These are phyloP conservation scores for Talaromyces sp. DNA, from an alignment of 2,329 filamentous ascomycete genomes.

Conservation along the genomic window DNA sequence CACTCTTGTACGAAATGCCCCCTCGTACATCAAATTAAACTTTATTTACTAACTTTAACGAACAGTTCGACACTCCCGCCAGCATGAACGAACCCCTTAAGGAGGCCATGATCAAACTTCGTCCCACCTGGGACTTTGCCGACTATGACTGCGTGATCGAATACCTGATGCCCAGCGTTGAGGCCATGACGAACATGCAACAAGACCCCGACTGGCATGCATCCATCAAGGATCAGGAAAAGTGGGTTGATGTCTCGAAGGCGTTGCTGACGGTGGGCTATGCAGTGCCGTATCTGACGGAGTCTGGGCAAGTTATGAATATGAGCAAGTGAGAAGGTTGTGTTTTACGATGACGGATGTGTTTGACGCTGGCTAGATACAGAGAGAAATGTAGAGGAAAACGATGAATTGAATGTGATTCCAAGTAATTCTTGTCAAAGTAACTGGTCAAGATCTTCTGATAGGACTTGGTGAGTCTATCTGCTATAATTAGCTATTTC, in stretches of 20 bases:
- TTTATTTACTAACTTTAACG: neutral
- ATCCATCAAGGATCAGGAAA: constrained; percentile 28
- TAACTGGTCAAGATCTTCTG: no score
- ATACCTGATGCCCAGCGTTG: constrained; percentile 24
- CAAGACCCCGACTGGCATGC: constrained; percentile 27
- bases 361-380: no score
- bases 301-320: constrained; percentile 26
- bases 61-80: constrained; percentile 10
- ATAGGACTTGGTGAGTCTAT: no score
- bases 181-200: constrained; percentile 24
- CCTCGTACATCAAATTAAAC: neutral
- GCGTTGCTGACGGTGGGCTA: constrained; percentile 28
- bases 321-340: constrained; percentile 9
- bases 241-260: constrained; percentile 29
- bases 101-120: constrained; percentile 17
- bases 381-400: no score
- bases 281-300: constrained; percentile 26
- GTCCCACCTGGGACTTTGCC: constrained; percentile 20
- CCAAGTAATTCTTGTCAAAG: no score
- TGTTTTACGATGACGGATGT: no score
- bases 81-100: constrained; percentile 7
- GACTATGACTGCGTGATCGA: constrained; percentile 32
- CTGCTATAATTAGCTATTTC: neutral
- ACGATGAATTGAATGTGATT: no score
- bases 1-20: constrained; percentile 26